Percentiles rank a stretch among this genome's conserved stretches.
These are phyloP conservation scores for Pezicula carpinea DNA, from an alignment of 2,329 filamentous ascomycete genomes.

Conservation along the genomic window DNA sequence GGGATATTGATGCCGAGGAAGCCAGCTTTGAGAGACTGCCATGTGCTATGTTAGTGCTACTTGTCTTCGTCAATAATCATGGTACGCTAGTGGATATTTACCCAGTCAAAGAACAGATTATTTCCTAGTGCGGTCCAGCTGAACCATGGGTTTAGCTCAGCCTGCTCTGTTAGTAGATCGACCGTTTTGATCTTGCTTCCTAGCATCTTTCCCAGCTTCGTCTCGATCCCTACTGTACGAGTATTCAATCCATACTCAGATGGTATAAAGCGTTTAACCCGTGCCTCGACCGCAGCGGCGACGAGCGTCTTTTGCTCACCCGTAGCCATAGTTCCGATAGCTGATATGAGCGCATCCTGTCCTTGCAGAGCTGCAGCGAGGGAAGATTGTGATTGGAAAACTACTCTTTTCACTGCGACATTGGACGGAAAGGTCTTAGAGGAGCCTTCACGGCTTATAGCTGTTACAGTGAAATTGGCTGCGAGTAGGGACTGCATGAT, in stretches of 20 bases:
- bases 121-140: conserved; percentile 41
- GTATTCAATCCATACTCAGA: conserved; percentile 38
- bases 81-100: neutral
- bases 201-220: neutral
- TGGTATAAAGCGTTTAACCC: conserved; percentile 53
- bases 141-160: conserved; percentile 28
- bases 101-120: conserved; percentile 47
- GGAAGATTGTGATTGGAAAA: neutral
- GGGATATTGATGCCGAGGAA: conserved; percentile 28
- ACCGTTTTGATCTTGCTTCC: conserved; percentile 12
- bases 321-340: conserved; percentile 39
- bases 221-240: neutral
- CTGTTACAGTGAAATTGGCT: conserved; percentile 21
- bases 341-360: conserved; percentile 52
- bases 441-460: conserved; percentile 26
- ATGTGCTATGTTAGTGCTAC: neutral
- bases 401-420: conserved; percentile 7
- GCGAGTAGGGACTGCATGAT: neutral
- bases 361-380: conserved; percentile 36
- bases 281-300: conserved; percentile 49
- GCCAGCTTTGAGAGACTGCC: conserved; percentile 7
- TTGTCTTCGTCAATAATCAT: neutral
- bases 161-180: conserved; percentile 31
- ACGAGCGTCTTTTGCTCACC: conserved; percentile 43
- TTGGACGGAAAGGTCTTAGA: conserved; percentile 15